Evolutionary conservation across 768 basidiomycete species (phyloP), one percentile per base, ranked within the genome.

Genomic region (Antrodiella citrinella): DNA sequence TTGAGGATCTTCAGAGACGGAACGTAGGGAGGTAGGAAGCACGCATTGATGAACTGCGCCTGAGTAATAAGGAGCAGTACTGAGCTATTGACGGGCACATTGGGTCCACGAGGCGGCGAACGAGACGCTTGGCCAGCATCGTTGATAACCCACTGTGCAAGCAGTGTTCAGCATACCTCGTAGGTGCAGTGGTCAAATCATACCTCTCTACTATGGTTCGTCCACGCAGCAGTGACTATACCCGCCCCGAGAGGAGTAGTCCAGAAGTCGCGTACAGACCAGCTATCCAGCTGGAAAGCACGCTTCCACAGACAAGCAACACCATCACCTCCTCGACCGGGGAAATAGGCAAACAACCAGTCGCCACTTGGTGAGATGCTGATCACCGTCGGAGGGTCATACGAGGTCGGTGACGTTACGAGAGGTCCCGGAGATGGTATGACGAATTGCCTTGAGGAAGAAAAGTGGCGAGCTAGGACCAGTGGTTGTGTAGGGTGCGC

Each of bases 341-440:
- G 84, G 59, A 84, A 89, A 59, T 81, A 90, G 1, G 85, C 86
- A 58, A 87, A 88, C 3, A 90, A 60, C 79, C 76, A 84, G 44
- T 74, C 70, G 52, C 82, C 79, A 23, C 68, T 67, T 2, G 82
- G 73, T 4, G 80, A 75, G 18, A 80, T 72, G 4, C 78, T 77
- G 45, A 90, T 77, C 24, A 82, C 64, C 4, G 75, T 75, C 0
- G 86, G 80, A 4, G 86, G 78, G 15, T 76, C 73, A 61, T 81
- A 88, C 2, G 73, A 69, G 10, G 65, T 49, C 4, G 76, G 68
- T 0, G 74, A 66, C 19, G 68, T 62, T n/a, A 69, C 54, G 41
- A 86, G 65, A 13, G 70, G 74, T 11, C 69, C 54, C 0, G 83
- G 82, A 2, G 81, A 75, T 2, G 70, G 74, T 12, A 90, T 60